These are phyloP conservation scores for Phytophthora meadii DNA, from an alignment of 352 stramenopile species.

Conservation along the genomic window DNA sequence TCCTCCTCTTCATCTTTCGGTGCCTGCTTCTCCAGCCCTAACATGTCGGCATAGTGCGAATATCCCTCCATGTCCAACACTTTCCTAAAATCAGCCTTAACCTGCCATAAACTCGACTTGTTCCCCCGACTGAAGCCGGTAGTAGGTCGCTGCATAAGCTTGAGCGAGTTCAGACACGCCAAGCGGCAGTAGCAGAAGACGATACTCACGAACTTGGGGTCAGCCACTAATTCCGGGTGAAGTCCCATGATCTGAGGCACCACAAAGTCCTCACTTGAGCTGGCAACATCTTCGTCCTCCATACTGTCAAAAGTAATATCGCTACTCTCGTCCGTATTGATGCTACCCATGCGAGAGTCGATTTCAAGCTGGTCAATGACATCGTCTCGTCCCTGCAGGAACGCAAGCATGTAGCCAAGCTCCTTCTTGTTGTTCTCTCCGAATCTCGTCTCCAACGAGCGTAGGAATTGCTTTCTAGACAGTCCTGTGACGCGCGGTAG, in stretches of 20 bases:
- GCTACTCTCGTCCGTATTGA: not conserved
- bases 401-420: conserved; percentile 75
- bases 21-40: conserved; percentile 61
- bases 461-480: conserved; percentile 81
- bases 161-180: conserved; percentile 85
- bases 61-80: conserved; percentile 83
- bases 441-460: conserved; percentile 76
- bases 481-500: conserved; percentile 75
- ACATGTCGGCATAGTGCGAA: conserved; percentile 74
- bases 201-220: conserved; percentile 80
- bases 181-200: conserved; percentile 85
- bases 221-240: conserved; percentile 73
- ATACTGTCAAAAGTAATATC: not conserved
- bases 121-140: conserved; percentile 52
- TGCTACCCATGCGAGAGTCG: conserved; percentile 39
- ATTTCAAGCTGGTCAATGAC: conserved; percentile 73
- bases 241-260: conserved; percentile 81
- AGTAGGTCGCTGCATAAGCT: conserved; percentile 69
- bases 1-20: conserved; percentile 30
- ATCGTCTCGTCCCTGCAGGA: conserved; percentile 75
- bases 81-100: conserved; percentile 84
- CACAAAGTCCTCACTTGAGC: conserved; percentile 41
- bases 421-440: conserved; percentile 62
- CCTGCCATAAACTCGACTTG: conserved; percentile 83
- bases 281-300: not conserved